Evolutionary conservation across 2,329 filamentous ascomycete genomes (phyloP), one percentile per base, ranked within the genome.

Genomic region (Microsporum ferrugineum): DNA sequence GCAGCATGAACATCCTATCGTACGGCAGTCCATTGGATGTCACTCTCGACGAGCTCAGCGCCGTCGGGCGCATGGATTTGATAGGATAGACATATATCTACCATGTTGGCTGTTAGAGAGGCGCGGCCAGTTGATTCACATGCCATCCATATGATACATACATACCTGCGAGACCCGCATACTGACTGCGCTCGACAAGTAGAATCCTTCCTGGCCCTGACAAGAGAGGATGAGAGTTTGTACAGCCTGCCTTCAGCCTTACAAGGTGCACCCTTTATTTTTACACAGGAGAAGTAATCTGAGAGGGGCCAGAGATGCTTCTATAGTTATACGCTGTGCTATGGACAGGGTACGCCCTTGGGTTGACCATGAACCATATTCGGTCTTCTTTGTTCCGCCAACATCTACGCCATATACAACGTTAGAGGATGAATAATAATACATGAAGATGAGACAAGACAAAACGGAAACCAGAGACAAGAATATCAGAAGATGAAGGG

Each of bases 41-140:
- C 55, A 89, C 72, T n/a, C 73, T 72, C 2, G 84, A 79, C 0
- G 74, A 71, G 3, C 76, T 62, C 36, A 89, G 74, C 17, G 78
- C 71, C 60, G 86, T 81, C 58, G 82, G 82, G 39, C 84, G 82
- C n/a, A 89, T 79, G 5, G 81, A 85, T 70, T 90, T 90, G 74
- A 90, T 85, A 47, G 88, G 87, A 71, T 90, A 89, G 56, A 87
- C 79, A 72, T 85, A 88, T 39, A 90, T 78, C 82, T 86, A 34
- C 45, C 36, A 31, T 34, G 2, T 12, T 7, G 29, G 27, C 2
- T 23, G 23, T 43, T 14, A 43, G 39, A 43, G 39, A n/a, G 39
- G n/a, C 7, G 10, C 2, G 5, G n/a, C 39, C 39, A 43, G 14
- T 6, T n/a, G 17, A 23, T 23, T 23, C 17, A 23, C 17, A 23